These are phyloP conservation scores for Puccinellia tenuiflora DNA, from an alignment of 176 grass and related monocot genomes.

Conservation along the genomic window DNA sequence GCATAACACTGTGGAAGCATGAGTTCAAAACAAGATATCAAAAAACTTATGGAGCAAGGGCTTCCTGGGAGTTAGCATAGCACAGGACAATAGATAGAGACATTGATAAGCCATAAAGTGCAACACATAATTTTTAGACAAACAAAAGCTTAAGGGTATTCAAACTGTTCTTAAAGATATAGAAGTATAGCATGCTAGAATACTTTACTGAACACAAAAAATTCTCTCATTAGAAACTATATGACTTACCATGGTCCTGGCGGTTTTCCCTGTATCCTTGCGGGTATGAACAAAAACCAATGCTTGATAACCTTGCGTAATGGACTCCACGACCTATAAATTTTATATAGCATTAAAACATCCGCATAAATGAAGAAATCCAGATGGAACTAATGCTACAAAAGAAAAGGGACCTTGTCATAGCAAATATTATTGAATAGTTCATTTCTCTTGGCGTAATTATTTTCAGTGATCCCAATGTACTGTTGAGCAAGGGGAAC, in stretches of 20 bases:
- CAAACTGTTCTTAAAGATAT: not conserved
- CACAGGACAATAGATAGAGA: slow-evolving; percentile 1
- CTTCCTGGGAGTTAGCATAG: slow-evolving; percentile 4
- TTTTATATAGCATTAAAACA: not conserved
- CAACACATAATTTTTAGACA: not conserved
- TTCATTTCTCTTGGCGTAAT: slow-evolving; percentile 62
- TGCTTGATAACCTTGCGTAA: slow-evolving; percentile 93
- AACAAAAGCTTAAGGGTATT: slow-evolving; percentile 1
- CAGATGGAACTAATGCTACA: slow-evolving; percentile 1
- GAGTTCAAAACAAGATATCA: not conserved
- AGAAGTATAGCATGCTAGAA: no score
- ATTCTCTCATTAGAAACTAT: not conserved
- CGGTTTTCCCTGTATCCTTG: slow-evolving; percentile 97
- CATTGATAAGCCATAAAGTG: slow-evolving; percentile 10
- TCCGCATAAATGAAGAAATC: not conserved
- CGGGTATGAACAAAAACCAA: slow-evolving; percentile 97
- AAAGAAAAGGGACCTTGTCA: slow-evolving; percentile 57
- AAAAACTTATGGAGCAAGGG: slow-evolving; percentile 10
- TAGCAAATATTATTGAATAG: slow-evolving; percentile 87
- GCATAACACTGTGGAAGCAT: not conserved
- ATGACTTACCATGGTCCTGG: slow-evolving; percentile 62
- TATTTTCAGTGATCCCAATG: slow-evolving; percentile 89
- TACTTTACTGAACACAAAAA: no score
- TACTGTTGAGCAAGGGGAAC: slow-evolving; percentile 97
- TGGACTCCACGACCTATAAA: slow-evolving; percentile 64